Base-by-base conservation (phyloP, 345 rosid genomes). In the Gynandropsis gynandra region DNA sequence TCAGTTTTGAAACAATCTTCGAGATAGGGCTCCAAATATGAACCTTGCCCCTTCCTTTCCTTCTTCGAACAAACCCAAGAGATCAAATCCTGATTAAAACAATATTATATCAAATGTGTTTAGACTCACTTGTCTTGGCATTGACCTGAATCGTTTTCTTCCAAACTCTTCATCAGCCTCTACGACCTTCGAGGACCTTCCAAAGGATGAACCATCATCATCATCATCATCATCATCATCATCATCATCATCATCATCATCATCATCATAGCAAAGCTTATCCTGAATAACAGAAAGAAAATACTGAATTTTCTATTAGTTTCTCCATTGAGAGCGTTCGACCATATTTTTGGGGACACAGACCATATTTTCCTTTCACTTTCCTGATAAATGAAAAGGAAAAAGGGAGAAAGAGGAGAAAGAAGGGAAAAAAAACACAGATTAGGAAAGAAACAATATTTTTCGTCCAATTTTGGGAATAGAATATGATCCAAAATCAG, bases 71-170 rank as follows among this genome's bases (percentile, higher is more conserved):
- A 82, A 72, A 1, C 90, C 86, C 1, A 83, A 77, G 19, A 82
- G 63, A 70, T 80, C 79, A 47, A 79, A 82, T n/a, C 90, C 90
- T 0, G 86, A 73, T 3, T 86, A 82, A 50, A 82, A 82, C 0
- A 86, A 82, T 48, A 82, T 82, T 1, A 82, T 64, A 54, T 82
- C 90, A 31, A 82, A 82, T 4, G 90, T 86, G 58, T 82, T 82
- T 71, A 79, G 46, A 61, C 86, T 79, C 8, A 74, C 72, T 0
- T 87, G 90, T 38, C 84, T 74, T 0, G 82, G 79, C 67, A 80
- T 27, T 0, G 79, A 48, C 0, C 73, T 47, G 6, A 12, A 6
- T 1, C 76, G 31, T 52, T 52, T 62, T 4, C 62, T 50, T 42
- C 57, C 75, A 1, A 54, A 21, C 48, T 76, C 82, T 0, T 76